Conservation (phyloP, 78 protist species). For the slime mould (Dictyostelium discoideum) region DNA sequence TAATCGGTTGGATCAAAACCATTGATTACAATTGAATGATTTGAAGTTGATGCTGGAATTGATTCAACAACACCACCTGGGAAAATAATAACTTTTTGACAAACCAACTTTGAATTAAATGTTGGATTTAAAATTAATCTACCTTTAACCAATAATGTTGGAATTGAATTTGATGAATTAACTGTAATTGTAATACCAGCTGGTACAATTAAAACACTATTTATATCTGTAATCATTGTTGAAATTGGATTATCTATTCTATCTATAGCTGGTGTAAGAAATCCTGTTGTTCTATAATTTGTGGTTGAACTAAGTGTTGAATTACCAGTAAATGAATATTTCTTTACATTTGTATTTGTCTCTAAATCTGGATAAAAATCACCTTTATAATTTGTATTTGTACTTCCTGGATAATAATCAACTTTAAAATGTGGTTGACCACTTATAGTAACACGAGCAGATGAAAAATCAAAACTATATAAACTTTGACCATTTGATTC, state of each 20-base stretch:
- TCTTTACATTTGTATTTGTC: neutral
- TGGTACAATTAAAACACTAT: neutral
- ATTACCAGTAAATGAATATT: neutral
- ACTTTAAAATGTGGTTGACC: conserved; percentile 15
- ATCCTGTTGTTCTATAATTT: neutral
- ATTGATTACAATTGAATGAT: neutral
- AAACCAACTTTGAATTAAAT: neutral
- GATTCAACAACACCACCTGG: neutral
- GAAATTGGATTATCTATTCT: neutral
- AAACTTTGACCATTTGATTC: neutral
- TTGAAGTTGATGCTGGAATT: neutral
- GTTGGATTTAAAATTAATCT: neutral
- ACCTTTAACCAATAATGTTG: neutral
- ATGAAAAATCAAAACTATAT: neutral
- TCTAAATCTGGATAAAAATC: conserved; percentile 4
- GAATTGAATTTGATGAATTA: neutral
- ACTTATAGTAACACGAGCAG: neutral
- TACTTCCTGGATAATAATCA: neutral
- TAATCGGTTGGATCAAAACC: neutral
- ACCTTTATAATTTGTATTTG: conserved; percentile 16
- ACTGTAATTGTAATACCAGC: neutral
- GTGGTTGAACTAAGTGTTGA: neutral
- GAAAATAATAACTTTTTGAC: neutral
- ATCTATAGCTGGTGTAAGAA: neutral
- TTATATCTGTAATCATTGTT: neutral